Evolutionary conservation across 768 basidiomycete species (phyloP).

Genomic region (Tephrocybe rancida): DNA sequence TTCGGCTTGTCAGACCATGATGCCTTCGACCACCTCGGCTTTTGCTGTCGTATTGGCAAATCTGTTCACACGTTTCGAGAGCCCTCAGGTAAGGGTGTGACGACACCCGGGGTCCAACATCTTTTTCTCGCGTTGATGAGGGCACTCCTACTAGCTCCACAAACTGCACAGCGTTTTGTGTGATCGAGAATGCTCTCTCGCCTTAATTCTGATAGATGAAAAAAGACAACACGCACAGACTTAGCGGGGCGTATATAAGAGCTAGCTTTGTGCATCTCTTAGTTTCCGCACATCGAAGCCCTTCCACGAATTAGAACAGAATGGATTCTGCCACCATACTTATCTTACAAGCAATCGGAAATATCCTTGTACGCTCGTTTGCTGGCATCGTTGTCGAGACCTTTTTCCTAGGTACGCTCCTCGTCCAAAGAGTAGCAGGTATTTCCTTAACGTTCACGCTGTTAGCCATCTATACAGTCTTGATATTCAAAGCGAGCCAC

Average conservation of each 20-base stretch:
- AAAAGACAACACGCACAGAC: too few species aligned
- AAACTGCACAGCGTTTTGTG: too few species aligned
- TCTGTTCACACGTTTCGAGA: too few species aligned
- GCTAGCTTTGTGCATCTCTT: neutral
- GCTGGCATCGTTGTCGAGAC: neutral
- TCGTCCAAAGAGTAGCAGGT: neutral
- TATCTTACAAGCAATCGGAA: neutral
- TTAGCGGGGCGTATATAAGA: neutral
- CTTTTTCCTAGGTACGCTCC: neutral
- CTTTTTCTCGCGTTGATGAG: too few species aligned
- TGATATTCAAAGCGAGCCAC: neutral
- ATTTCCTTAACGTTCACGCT: neutral
- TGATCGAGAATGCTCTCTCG: too few species aligned
- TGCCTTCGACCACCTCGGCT: too few species aligned
- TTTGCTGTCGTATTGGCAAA: too few species aligned
- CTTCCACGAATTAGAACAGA: neutral
- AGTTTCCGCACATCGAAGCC: neutral
- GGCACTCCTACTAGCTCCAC: too few species aligned
- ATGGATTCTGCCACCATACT: neutral
- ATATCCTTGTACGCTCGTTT: neutral
- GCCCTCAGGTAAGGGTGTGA: too few species aligned
- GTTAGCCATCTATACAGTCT: neutral
- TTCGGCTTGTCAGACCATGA: too few species aligned
- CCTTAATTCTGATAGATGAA: too few species aligned
- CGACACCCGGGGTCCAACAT: too few species aligned